Evolutionary conservation across 2,329 filamentous ascomycete species (phyloP).

Genomic region (Escovopsis sp.): DNA sequence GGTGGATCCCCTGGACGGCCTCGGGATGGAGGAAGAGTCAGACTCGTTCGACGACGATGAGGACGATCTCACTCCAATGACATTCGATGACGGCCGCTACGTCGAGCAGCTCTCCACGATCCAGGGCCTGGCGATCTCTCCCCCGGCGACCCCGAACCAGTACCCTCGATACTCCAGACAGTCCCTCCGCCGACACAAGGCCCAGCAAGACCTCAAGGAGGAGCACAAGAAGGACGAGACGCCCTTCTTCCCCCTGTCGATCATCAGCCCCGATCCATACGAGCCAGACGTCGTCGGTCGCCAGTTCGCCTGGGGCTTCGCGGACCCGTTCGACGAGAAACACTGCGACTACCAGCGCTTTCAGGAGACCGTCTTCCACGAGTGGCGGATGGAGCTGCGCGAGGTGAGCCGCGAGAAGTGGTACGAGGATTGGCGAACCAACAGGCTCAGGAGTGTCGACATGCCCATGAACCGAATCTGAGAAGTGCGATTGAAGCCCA

Average conservation of each 20-base stretch:
- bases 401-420: constrained; percentile 82
- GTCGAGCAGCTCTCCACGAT: constrained; percentile 24
- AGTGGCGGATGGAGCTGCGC: constrained; percentile 83
- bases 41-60: constrained; percentile 45
- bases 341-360: constrained; percentile 90
- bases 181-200: constrained; percentile 30
- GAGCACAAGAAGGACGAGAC: constrained; percentile 33
- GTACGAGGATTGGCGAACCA: constrained; percentile 92
- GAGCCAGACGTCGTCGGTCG: constrained; percentile 67
- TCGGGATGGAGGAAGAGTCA: constrained; percentile 67
- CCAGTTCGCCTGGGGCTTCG: constrained; percentile 92
- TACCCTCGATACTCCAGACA: constrained; percentile 31
- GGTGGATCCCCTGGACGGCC: constrained; percentile 73
- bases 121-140: constrained; percentile 16
- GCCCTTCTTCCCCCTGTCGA: constrained; percentile 74
- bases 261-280: constrained; percentile 88
- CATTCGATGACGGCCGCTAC: constrained; percentile 14
- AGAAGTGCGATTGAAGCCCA: no score
- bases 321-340: constrained; percentile 75
- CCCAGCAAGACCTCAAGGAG: constrained; percentile 19
- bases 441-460: constrained; percentile 37
- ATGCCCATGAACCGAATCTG: no score
- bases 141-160: constrained; percentile 20
- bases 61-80: constrained; percentile 10
- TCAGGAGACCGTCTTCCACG: constrained; percentile 81